These are phyloP conservation scores for Flaveria floridana DNA, from an alignment of 140 eudicot genomes.

Conservation along the genomic window DNA sequence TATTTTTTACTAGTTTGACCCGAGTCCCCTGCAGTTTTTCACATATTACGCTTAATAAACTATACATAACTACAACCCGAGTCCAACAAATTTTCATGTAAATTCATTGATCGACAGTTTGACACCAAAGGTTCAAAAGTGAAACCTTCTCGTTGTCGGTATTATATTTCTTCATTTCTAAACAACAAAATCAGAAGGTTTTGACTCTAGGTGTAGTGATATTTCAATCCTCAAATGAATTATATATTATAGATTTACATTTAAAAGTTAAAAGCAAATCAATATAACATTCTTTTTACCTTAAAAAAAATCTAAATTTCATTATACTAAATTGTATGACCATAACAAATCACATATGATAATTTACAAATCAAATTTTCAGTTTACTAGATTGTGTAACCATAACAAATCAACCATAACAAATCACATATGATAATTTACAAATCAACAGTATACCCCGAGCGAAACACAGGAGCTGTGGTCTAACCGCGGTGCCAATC, in stretches of 20 bases:
- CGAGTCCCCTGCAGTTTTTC: too few relatives aligned
- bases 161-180: too few relatives aligned
- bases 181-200: too few relatives aligned
- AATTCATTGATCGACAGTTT: too few relatives aligned
- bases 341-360: constrained; percentile 12
- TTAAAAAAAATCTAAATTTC: background rate
- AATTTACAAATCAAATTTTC: constrained; percentile 20
- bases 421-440: constrained; percentile 17
- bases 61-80: too few relatives aligned
- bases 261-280: background rate
- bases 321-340: background rate
- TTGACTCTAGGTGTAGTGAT: too few relatives aligned
- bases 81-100: too few relatives aligned
- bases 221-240: background rate
- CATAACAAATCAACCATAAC: constrained; percentile 18
- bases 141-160: too few relatives aligned
- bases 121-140: too few relatives aligned
- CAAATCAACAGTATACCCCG: constrained; percentile 35
- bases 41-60: too few relatives aligned
- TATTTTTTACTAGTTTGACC: too few relatives aligned
- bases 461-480: constrained; percentile 10
- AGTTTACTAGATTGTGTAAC: background rate
- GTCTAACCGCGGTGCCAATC: background rate
- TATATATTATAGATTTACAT: background rate
- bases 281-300: background rate